Conservation (phyloP, 192 early-diverging fungal species). For the Thamnidium elegans region DNA sequence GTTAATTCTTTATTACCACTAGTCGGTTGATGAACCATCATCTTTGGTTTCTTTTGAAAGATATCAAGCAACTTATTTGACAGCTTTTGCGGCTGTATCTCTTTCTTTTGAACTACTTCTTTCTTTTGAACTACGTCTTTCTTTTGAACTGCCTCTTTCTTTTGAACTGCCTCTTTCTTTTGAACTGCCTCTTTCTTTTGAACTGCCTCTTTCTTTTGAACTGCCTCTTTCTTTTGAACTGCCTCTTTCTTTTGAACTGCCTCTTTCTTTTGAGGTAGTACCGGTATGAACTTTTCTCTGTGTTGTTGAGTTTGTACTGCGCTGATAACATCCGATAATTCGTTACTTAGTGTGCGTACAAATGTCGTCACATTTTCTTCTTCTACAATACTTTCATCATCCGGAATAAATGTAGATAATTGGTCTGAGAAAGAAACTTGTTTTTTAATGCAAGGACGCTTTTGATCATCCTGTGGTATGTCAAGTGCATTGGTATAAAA, state of each 20-base stretch:
- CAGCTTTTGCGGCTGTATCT: neutral
- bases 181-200: too few species aligned
- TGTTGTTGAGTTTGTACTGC: neutral
- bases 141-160: too few species aligned
- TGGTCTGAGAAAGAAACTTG: slow-evolving; percentile 10
- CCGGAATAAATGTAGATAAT: neutral
- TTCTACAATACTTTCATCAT: neutral
- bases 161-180: too few species aligned
- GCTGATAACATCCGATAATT: neutral
- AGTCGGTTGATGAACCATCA: too few species aligned
- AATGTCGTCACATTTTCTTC: neutral
- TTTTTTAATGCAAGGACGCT: neutral
- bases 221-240: too few species aligned
- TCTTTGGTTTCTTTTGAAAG: slow-evolving; percentile 1
- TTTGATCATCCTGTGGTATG: neutral
- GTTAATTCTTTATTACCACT: too few species aligned
- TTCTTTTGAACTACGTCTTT: too few species aligned
- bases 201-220: too few species aligned
- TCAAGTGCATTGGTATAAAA: neutral
- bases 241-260: too few species aligned
- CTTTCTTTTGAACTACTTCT: too few species aligned
- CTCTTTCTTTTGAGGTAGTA: too few species aligned
- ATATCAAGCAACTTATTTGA: slow-evolving; percentile 13
- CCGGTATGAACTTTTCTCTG: slow-evolving; percentile 6
- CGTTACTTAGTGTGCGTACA: neutral